These are phyloP conservation scores for Oryza glumipatula DNA, from an alignment of 176 grass and related monocot genomes.

Conservation along the genomic window DNA sequence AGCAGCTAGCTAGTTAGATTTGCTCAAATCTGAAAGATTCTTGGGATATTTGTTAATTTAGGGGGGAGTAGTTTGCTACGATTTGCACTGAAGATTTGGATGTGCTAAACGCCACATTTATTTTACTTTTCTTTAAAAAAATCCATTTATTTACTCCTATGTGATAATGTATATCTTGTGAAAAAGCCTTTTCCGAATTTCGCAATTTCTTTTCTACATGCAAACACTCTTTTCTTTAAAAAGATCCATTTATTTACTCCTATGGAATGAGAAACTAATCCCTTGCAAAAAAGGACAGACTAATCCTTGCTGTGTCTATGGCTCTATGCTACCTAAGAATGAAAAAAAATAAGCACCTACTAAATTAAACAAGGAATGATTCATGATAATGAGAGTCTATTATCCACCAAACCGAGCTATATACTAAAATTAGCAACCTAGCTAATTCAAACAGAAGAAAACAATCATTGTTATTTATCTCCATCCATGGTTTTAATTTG, in stretches of 20 bases:
- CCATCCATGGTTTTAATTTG: neutral
- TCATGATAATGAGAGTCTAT: neutral
- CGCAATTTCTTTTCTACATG: neutral
- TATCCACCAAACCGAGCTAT: neutral
- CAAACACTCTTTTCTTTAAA: neutral
- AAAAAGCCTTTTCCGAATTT: neutral
- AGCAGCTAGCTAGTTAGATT: slow-evolving; percentile 32
- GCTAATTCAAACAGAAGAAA: neutral
- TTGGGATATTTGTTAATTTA: neutral
- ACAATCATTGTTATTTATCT: neutral
- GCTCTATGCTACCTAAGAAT: neutral
- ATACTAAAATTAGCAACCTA: neutral
- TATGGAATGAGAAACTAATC: neutral
- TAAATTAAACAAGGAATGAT: neutral
- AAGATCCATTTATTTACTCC: too few species aligned
- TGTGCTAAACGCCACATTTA: neutral
- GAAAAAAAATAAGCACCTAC: neutral
- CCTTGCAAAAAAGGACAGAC: neutral
- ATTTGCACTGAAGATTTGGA: neutral
- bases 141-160: neutral
- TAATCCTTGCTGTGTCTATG: neutral
- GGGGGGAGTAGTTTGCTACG: neutral
- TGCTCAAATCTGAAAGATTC: slow-evolving; percentile 32
- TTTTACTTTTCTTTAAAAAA: neutral
- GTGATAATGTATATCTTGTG: neutral